phyloP scores from a whole-genome alignment of 116 monocot species.

The Phalaenopsis hybrid region DNA sequence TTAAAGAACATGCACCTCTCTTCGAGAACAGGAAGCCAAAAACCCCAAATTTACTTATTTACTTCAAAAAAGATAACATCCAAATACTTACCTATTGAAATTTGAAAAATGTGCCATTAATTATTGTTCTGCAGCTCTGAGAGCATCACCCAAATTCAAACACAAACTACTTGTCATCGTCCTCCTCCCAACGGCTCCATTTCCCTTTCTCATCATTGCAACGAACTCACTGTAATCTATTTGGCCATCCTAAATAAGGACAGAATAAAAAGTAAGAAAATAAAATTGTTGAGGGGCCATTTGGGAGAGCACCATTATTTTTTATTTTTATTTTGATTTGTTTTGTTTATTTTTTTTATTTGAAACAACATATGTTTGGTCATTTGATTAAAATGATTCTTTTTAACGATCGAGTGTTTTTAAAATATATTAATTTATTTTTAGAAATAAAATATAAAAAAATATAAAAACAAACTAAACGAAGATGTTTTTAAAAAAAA shows the following conservation, averaged over 20 bases:
- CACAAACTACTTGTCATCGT: constrained; percentile 48
- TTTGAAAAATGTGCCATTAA: neutral
- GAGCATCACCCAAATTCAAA: constrained; percentile 39
- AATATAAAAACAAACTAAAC: no score
- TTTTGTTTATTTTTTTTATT: no score
- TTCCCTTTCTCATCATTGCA: constrained; percentile 62
- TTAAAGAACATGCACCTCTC: neutral
- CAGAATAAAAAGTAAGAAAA: neutral
- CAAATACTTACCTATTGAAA: neutral
- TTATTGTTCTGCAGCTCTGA: constrained; percentile 20
- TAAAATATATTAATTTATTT: no score
- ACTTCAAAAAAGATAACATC: no score
- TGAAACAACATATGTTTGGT: no score
- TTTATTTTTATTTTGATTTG: no score
- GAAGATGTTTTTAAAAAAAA: no score
- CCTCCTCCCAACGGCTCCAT: constrained; percentile 34
- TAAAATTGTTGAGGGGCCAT: neutral
- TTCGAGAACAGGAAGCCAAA: neutral
- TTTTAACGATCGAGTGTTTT: no score
- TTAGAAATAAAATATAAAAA: no score
- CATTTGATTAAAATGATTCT: no score
- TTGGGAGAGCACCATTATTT: no score
- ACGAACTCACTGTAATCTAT: constrained; percentile 65
- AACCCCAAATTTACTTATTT: neutral
- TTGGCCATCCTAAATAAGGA: constrained; percentile 45